These are phyloP conservation scores for Glonium stellatum DNA, from an alignment of 495 filamentous ascomycete species.

Conservation along the genomic window DNA sequence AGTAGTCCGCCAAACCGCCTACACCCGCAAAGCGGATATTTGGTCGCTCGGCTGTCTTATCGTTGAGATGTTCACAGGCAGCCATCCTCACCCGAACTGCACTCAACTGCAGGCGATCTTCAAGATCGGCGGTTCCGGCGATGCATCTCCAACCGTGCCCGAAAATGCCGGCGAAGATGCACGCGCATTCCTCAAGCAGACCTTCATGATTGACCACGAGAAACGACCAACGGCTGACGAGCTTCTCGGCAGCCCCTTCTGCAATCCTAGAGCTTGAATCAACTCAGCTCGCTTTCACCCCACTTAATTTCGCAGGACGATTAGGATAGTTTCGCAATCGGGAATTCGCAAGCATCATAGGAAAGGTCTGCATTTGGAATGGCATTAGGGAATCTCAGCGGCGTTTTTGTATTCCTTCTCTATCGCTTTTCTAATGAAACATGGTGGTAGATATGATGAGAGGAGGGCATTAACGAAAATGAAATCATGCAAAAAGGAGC, in stretches of 20 bases:
- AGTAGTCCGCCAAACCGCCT: constrained; percentile 93
- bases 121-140: constrained; percentile 77
- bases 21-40: constrained; percentile 99
- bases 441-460: no score
- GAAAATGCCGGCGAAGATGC: constrained; percentile 80
- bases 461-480: no score
- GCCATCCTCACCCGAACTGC: constrained; percentile 94
- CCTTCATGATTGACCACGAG: constrained; percentile 92
- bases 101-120: constrained; percentile 97
- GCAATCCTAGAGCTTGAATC: constrained; percentile 15
- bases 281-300: no score
- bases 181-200: constrained; percentile 74
- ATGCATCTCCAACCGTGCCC: constrained; percentile 83
- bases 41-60: constrained; percentile 96
- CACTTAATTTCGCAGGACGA: no score
- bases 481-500: no score
- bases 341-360: neutral
- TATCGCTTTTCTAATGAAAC: neutral
- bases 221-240: constrained; percentile 87
- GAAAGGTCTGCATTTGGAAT: neutral
- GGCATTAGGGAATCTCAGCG: neutral
- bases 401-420: neutral
- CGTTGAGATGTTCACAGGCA: constrained; percentile 98
- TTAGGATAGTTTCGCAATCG: no score
- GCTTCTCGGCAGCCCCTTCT: constrained; percentile 71